Evolutionary conservation across 495 filamentous ascomycete species (phyloP).

Genomic region (Talaromyces adpressus): DNA sequence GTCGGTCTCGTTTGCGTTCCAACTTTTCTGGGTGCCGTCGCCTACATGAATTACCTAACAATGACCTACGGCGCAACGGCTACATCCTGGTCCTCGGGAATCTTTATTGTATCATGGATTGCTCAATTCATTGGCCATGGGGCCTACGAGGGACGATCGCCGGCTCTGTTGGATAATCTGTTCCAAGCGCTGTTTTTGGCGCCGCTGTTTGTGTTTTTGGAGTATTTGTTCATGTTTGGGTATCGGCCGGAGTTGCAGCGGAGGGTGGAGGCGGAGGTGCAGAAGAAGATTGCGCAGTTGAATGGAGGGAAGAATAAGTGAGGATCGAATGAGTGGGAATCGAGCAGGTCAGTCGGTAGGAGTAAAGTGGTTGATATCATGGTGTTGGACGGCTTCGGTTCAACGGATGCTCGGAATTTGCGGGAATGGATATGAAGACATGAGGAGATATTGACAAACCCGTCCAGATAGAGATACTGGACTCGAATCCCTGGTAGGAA

Average conservation of each 20-base stretch:
- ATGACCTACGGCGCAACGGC: constrained; percentile 54
- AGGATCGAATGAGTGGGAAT: not conserved
- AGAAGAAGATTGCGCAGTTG: constrained; percentile 48
- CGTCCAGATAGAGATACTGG: not conserved
- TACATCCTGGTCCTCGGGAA: constrained; percentile 61
- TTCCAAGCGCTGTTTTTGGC: constrained; percentile 89
- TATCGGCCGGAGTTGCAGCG: constrained; percentile 82
- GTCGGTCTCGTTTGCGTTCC: constrained; percentile 70
- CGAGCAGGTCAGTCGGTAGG: not conserved
- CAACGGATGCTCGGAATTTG: not conserved
- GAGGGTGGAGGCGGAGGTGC: constrained; percentile 67
- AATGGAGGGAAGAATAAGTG: constrained; percentile 24
- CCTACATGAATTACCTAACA: constrained; percentile 67
- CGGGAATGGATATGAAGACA: not conserved
- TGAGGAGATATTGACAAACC: not conserved
- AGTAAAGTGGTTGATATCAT: not conserved
- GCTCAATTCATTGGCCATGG: constrained; percentile 90
- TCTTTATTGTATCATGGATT: constrained; percentile 74
- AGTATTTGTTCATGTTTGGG: constrained; percentile 83
- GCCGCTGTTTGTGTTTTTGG: constrained; percentile 97
- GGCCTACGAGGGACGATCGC: constrained; percentile 78
- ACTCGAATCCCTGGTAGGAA: not conserved
- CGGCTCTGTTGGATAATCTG: constrained; percentile 84
- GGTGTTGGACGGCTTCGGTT: not conserved
- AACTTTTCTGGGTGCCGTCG: constrained; percentile 65